phyloP scores from a whole-genome alignment of 169 alveolate species.

The Eimeria necatrix region DNA sequence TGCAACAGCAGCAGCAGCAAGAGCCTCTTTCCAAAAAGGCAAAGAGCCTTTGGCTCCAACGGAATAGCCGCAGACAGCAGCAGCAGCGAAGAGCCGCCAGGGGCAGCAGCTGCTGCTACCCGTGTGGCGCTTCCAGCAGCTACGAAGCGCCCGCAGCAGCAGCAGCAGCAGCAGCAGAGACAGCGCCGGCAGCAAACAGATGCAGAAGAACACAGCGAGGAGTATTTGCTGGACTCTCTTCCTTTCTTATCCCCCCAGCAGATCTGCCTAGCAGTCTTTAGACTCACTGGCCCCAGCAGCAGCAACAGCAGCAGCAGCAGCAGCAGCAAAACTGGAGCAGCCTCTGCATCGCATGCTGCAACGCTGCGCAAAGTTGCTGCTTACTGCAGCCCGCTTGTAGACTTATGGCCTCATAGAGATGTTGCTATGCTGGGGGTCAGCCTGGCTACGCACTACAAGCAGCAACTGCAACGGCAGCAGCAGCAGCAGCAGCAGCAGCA shows the following conservation, averaged over 20 bases:
- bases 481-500: neutral
- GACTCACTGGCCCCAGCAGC: neutral
- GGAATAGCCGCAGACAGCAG: neutral
- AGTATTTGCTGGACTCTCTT: neutral
- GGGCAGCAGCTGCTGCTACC: neutral
- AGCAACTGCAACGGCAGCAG: neutral
- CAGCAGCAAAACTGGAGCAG: no score
- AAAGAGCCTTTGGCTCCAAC: no score
- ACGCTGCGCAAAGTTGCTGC: neutral
- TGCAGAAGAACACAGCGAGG: neutral
- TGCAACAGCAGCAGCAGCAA: no score
- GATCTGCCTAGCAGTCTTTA: neutral
- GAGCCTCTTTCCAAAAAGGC: no score
- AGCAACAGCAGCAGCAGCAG: no score
- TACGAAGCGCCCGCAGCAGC: neutral
- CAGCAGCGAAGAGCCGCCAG: neutral
- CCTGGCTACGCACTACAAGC: neutral
- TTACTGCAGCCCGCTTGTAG: neutral
- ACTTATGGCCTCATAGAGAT: neutral
- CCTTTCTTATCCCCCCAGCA: neutral
- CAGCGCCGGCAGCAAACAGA: neutral
- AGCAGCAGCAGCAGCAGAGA: neutral
- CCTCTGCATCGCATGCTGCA: neutral
- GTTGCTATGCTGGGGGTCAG: neutral
- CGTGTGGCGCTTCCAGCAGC: neutral